Base-by-base conservation (phyloP, 352 stramenopile species). In the Phytophthora hybrid region DNA sequence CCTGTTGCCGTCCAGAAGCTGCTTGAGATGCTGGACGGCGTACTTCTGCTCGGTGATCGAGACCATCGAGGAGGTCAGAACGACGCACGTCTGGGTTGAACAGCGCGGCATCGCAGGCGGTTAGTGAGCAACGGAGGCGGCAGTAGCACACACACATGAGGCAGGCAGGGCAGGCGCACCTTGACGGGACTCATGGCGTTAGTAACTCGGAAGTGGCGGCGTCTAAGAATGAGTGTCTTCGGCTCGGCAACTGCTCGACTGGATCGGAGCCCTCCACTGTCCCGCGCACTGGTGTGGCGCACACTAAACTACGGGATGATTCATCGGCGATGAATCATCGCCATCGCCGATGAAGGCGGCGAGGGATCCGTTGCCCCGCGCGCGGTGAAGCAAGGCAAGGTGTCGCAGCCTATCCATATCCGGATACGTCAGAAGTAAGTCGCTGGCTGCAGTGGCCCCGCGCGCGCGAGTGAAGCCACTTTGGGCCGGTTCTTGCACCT, bases 31-130 rank as follows among this genome's bases (percentile, higher is more conserved):
- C 56, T 71, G 63, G 63, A 93, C 94, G 58, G 94, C 85, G 69
- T 78, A 84, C 82, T 93, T 93, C 74, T 96, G 87, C 65, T 94
- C 89, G 19, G 84, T 66, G 69, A 92, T 84, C 31, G 84, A 92
- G 34, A 91, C 83, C 71, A 86, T 91, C 21, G 87, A 94, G 44
- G 87, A 94, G 54, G 84, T 92, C 67, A 94, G 72, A 58, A 94
- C 78, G 19, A 94, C 77, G 71, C 87, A 94, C 44, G 61, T 81
- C 60, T 84, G 63, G 21, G 16, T 21, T 62, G 49, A 21, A 23
- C 34, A 47, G 8, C 14, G 26, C 21, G 34, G n/a, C 29, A 7
- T 14, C 31, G 37, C 16, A 14, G 41, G 32, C n/a, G 39, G 47
- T 54, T 31, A 65, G 23, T 7, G 19, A n/a, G 34, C 11, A 46